These are phyloP conservation scores for Teunomyces barrocoloradensis DNA, from an alignment of 805 yeast genomes.

Conservation along the genomic window DNA sequence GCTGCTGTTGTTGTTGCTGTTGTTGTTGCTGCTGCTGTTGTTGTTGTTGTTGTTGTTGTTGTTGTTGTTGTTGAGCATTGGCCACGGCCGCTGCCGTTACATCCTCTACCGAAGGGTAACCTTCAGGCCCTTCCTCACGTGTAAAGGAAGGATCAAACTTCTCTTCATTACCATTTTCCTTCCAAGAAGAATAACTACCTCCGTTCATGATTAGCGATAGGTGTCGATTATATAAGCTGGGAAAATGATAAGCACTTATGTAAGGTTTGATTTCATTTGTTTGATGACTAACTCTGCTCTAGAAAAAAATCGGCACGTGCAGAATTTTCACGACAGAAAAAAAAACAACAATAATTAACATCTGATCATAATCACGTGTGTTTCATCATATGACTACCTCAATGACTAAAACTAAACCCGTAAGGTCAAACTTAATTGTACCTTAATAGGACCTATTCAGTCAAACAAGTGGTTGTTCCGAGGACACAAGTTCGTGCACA, in stretches of 20 bases:
- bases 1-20: slow-evolving; percentile 15
- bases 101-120: slow-evolving; percentile 22
- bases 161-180: slow-evolving; percentile 19
- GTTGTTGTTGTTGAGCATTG: slow-evolving; percentile 17
- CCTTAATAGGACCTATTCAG: too few relatives aligned
- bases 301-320: not conserved
- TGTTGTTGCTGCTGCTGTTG: slow-evolving; percentile 8
- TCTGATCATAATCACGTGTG: too few relatives aligned
- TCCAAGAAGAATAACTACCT: slow-evolving; percentile 19
- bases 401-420: too few relatives aligned
- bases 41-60: slow-evolving; percentile 13
- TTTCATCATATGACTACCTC: too few relatives aligned
- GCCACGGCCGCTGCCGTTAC: slow-evolving; percentile 28
- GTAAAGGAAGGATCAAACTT: slow-evolving; percentile 33
- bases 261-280: slow-evolving; percentile 7
- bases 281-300: slow-evolving; percentile 9
- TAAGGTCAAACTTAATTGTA: too few relatives aligned
- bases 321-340: not conserved
- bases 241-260: slow-evolving; percentile 6
- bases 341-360: too few relatives aligned
- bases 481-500: too few relatives aligned
- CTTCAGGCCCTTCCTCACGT: slow-evolving; percentile 19
- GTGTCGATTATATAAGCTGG: slow-evolving; percentile 2
- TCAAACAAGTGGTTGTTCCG: too few relatives aligned
- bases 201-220: slow-evolving; percentile 15